Evolutionary conservation across 1,284 basidiomycete genomes (phyloP), one percentile per base, ranked within the genome.

Genomic region (Cystobasidiaceae sp.): DNA sequence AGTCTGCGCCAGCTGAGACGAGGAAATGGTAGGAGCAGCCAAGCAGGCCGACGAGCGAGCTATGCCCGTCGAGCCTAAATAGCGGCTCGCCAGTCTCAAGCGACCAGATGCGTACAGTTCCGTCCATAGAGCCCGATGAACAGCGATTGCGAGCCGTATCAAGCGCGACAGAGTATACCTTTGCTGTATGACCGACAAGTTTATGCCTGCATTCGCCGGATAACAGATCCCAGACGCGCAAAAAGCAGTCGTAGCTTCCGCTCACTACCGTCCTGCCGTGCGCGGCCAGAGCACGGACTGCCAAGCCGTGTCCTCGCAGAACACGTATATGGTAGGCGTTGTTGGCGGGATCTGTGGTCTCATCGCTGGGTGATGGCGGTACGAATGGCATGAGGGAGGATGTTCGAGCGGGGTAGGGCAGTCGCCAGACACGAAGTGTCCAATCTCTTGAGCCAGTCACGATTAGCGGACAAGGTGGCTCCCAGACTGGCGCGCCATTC

Each of bases 101-200:
- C 71, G 89, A 88, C 93, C 93, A 97, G 34, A 97, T 85, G 25
- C 60, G 51, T n/a, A 64, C 61, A 2, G 90, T 93, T 59, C 90
- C 88, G 76, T 96, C 93, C 91, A 96, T 93, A 1, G 93, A 96
- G 4, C 93, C 93, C 0, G 93, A 96, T 68, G 89, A 90, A 33
- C 90, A 90, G 73, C 91, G 87, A 68, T 90, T 86, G 19, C 92
- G 87, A 50, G 43, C 25, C 25, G 61, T 63, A 51, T 75, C 74
- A 45, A 71, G 82, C 80, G 64, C 86, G 82, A 78, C 96, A 89
- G 62, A 93, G 83, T 34, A 93, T 87, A 67, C 91, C 83, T 93
- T 94, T 75, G 91, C 88, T 25, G 87, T 87, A 75, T 97, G 93
- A 0, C 93, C 93, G 2, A 82, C 81, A 50, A 97, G 80, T 6